Evolutionary conservation across 345 rosid species (phyloP), one percentile per base, ranked within the genome.

Genomic region (Lagerstroemia speciosa): DNA sequence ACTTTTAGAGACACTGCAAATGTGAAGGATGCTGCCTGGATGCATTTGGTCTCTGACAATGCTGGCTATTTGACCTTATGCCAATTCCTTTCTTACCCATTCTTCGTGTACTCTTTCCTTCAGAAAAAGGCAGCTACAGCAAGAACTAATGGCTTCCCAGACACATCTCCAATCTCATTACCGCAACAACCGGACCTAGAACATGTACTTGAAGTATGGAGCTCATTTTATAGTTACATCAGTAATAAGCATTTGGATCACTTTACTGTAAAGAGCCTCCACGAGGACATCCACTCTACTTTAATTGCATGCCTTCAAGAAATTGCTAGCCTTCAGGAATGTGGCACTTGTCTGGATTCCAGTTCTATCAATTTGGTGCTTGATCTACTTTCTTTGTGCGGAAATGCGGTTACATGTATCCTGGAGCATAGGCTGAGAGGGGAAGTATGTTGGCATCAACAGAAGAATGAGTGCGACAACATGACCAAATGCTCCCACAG

Each of bases 21-120:
- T 69, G 58, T 66, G 67, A 66, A 67, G 76, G 79, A 78, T 74
- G 52, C 57, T 70, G 71, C 77, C 36, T 15, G 46, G 14, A 38
- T 74, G 41, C 74, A 52, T 38, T 63, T 48, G 70, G 83, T 64
- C 37, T 57, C 74, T 8, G 75, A 70, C 40, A 45, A 63, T 34
- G 37, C 43, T 10, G 65, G 70, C 65, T 68, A 61, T 76, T 57
- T 22, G 64, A 62, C 71, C 34, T 26, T 83, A 43, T 69, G 70
- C 76, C 78, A 73, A 67, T 75, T 86, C 61, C 75, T 86, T 31
- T 61, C 79, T 32, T 84, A 81, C 50, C 91, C 91, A 62, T 77
- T 86, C 72, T 58, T 68, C 63, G 66, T 70, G 57, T 79, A 68
- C 71, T 73, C 76, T 74, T 31, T 4, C 36, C 57, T 40, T 37